phyloP scores from a whole-genome alignment of 2,329 filamentous ascomycete genomes.

The Aspergillus melleus region DNA sequence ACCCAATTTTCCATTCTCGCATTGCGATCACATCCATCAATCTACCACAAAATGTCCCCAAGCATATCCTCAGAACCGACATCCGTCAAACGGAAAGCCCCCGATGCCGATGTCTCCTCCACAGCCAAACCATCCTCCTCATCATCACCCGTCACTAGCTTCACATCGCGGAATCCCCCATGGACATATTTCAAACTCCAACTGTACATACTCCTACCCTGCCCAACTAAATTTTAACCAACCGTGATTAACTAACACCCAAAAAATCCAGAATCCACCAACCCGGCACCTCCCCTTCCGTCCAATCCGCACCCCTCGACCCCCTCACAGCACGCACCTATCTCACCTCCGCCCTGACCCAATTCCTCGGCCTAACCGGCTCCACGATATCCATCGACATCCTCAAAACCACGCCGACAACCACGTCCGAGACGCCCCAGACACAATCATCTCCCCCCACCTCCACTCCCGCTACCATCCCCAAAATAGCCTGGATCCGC shows the following conservation, averaged over 20 bases:
- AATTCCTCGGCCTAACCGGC: slow-evolving; percentile 49
- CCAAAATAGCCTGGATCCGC: slow-evolving; percentile 42
- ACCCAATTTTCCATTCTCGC: neutral
- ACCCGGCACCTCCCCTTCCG: slow-evolving; percentile 20
- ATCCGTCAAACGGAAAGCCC: slow-evolving; percentile 30
- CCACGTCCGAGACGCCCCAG: neutral
- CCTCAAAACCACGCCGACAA: slow-evolving; percentile 34
- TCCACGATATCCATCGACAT: slow-evolving; percentile 51
- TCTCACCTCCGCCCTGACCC: slow-evolving; percentile 47
- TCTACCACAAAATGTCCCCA: slow-evolving; percentile 1
- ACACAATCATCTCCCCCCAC: neutral
- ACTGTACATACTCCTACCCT: slow-evolving; percentile 29
- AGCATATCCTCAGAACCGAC: neutral
- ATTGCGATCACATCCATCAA: neutral
- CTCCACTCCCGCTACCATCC: neutral
- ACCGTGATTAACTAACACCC: slow-evolving; percentile 2
- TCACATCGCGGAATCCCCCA: slow-evolving; percentile 44
- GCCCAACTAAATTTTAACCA: neutral
- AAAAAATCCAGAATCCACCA: slow-evolving; percentile 28
- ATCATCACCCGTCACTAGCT: slow-evolving; percentile 20
- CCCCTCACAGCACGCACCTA: slow-evolving; percentile 48
- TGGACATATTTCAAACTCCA: slow-evolving; percentile 48
- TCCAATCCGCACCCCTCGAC: slow-evolving; percentile 35
- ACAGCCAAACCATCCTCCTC: slow-evolving; percentile 9
- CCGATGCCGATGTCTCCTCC: slow-evolving; percentile 12